A percentile compares a stretch with the other conserved stretches of the same genome.
Conservation (phyloP, 2,329 filamentous ascomycete genomes). For the Davidsoniella neocaledoniae region DNA sequence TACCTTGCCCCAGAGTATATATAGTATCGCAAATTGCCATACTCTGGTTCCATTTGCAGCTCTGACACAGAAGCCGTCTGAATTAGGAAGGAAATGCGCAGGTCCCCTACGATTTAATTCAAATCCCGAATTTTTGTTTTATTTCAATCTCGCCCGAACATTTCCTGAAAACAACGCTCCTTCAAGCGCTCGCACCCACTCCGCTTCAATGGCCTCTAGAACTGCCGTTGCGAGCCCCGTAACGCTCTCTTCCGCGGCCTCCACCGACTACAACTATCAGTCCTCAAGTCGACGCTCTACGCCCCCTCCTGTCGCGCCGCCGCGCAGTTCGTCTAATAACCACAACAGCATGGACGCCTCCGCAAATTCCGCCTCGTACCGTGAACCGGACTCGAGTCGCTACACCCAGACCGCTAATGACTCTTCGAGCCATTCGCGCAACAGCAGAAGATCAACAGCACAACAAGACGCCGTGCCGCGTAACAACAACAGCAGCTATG, state of each 20-base stretch:
- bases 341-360: constrained; percentile 17
- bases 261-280: constrained; percentile 23
- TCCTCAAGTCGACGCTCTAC: constrained; percentile 33
- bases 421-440: constrained; percentile 7
- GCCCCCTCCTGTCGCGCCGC: constrained; percentile 58
- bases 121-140: not conserved
- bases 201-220: constrained; percentile 27
- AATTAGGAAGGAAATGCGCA: too few relatives aligned
- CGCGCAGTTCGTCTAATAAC: constrained; percentile 61
- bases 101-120: too few relatives aligned
- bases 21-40: too few relatives aligned
- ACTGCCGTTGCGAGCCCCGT: constrained; percentile 27
- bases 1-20: too few relatives aligned
- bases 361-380: constrained; percentile 2
- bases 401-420: constrained; percentile 18
- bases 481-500: constrained; percentile 17
- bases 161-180: not conserved
- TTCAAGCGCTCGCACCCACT: constrained; percentile 21
- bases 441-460: constrained; percentile 15
- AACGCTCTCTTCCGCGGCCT: constrained; percentile 23
- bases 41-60: not conserved
- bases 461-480: constrained; percentile 22
- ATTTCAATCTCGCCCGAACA: not conserved
- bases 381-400: constrained; percentile 7
- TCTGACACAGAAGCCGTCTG: not conserved